Evolutionary conservation across 164 flowering plant genomes (phyloP), one percentile per base, ranked within the genome.

Genomic region (Umbellularia californica): DNA sequence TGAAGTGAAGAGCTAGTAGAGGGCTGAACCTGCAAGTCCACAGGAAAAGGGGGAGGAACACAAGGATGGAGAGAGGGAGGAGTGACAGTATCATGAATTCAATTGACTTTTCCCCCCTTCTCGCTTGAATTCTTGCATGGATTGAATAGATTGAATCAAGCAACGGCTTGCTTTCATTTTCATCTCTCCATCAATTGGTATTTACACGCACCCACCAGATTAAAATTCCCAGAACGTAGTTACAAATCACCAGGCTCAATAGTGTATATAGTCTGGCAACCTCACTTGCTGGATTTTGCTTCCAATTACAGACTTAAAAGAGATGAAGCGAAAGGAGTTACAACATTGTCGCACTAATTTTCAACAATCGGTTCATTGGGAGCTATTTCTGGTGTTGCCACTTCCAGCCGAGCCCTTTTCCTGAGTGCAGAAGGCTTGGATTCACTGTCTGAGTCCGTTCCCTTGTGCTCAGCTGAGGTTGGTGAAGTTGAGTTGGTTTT

Each of bases 331-430:
- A 64, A 64, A 22, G 1, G n/a, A 19, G 67, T 22, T 64, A 13
- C 19, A 13, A 17, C 11, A 69, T 80, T 72, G 76, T 52, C n/a
- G 75, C 27, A 35, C 68, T 60, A 67, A 67, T 66, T 58, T 65
- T 78, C 80, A 50, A 70, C 68, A 7, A 51, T 69, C 28, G 75
- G 60, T 68, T 81, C 75, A 12, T 73, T 79, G 52, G 55, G 60
- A 5, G 62, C 51, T 25, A 67, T 25, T 50, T 75, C 78, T 55
- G 60, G 60, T 20, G 71, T 47, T 30, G 76, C 79, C 52, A 58
- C 65, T 74, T 82, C 85, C 3, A 73, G 60, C 67, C 85, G 71
- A 23, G 28, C 65, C 64, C 78, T 82, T 76, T 86, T 82, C 52
- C 68, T 62, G 75, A 76, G 65, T 62, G 47, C 60, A 67, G 68